Evolutionary conservation across 345 rosid genomes (phyloP), one percentile per base, ranked within the genome.

Genomic region (Arabidopsis suecica): DNA sequence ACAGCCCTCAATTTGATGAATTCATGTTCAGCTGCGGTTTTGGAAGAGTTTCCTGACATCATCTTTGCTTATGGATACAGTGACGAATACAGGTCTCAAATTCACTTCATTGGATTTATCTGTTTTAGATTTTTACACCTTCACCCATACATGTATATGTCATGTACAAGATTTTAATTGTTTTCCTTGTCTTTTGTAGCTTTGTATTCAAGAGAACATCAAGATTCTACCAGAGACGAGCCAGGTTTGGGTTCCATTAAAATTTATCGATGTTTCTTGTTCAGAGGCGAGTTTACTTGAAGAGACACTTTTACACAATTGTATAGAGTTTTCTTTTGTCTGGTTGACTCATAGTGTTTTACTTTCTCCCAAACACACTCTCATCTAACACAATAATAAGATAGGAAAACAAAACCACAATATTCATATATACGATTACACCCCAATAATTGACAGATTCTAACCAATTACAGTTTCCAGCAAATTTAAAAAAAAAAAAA

Each of bases 141-240:
- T 5, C 3, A 34, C n/a, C 14, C 47, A 4, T 28, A 23, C 50
- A 2, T 67, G 10, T 1, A 23, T 56, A 22, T 23, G 22, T 53
- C 20, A 18, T 63, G 7, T 22, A 7, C 48, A 56, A 33, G 58
- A 16, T 37, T 53, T 14, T 23, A 34, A 51, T 8, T 62, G 40
- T 55, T 16, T n/a, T 22, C 3, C 22, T 12, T 45, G 12, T 78
- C 2, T 14, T 54, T 66, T 57, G 28, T 89, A 93, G 96, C 84
- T 93, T 93, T 81, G 83, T 86, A 55, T 88, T 91, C 79, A 89
- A 91, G 90, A 88, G 84, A 80, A 85, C 86, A 28, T 80, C 94
- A 25, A 86, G 81, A 69, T 91, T 91, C 86, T 89, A 93, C 80
- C 92, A 88, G 75, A 83, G 98, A 73, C 89, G 97, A 61, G 89